Evolutionary conservation across 495 filamentous ascomycete species (phyloP), one percentile per base, ranked within the genome.

Genomic region (Xeromyces bisporus): DNA sequence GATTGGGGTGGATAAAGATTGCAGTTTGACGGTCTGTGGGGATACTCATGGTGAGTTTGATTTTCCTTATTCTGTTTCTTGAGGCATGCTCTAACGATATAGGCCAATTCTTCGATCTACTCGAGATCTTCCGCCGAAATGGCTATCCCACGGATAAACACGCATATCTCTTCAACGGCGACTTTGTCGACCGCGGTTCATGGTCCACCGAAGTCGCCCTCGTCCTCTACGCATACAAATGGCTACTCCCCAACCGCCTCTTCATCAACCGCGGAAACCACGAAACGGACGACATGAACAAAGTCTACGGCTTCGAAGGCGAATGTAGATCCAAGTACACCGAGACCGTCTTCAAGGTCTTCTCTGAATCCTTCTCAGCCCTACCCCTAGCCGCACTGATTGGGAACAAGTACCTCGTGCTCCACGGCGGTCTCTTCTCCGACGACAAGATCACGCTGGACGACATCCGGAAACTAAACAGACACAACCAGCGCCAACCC

Each of bases 231-330:
- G 80, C 87, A 20, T 89, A 93, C 67, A 99, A 99, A 60, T 92
- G 82, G 85, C 55, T 99, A 40, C 75, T 75, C 32, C 89, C 91
- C 0, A 67, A 74, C 23, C 68, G 62, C 23, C 81, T 99, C 58
- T 99, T 92, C 74, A 63, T 99, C 36, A 99, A 99, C 66, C 76
- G 89, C 30, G 89, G 89, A 38, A 99, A 99, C 56, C 89, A 99
- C 61, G 89, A 99, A 58, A 96, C 89, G 36, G 89, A 99, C 51
- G 89, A 96, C 53, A 99, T 99, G 89, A 99, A 99, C 63, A 74
- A 81, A 49, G 86, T 89, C 15, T 96, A 99, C 47, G 89, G 89
- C 29, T 99, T 99, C 46, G 89, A 96, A 50, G 89, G 91, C 46
- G 89, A 99, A 48, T 96, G 91, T 58, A 84, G 82, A 50, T 82